phyloP scores from a whole-genome alignment of 768 basidiomycete species.

The Trametes cingulata region DNA sequence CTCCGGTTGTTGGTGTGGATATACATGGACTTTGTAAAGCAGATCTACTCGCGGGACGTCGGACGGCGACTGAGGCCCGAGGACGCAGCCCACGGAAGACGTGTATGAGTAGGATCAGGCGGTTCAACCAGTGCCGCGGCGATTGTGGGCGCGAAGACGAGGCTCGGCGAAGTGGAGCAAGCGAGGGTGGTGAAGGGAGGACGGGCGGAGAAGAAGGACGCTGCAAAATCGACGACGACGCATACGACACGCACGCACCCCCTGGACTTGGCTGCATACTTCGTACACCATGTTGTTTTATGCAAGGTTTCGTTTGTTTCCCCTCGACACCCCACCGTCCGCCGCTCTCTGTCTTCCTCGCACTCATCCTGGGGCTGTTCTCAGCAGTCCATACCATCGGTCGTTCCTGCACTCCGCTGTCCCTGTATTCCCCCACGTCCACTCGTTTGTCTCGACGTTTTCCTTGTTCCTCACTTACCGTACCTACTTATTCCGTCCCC shows the following conservation, averaged over 20 bases:
- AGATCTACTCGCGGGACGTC: conserved; percentile 9
- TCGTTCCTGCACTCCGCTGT: neutral
- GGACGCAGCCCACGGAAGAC: conserved; percentile 9
- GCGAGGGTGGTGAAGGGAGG: neutral
- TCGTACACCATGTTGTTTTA: conserved; percentile 20
- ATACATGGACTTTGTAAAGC: conserved; percentile 22
- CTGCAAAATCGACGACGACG: conserved; percentile 19
- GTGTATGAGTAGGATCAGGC: conserved; percentile 13
- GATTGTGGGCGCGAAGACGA: neutral
- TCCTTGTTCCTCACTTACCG: neutral
- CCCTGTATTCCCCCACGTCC: neutral
- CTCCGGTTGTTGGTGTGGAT: conserved; percentile 18
- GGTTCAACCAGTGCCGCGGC: neutral
- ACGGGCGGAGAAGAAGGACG: conserved; percentile 6
- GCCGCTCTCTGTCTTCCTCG: neutral
- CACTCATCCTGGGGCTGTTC: neutral
- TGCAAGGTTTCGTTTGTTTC: conserved; percentile 5
- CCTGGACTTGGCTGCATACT: conserved; percentile 18
- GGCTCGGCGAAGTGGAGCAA: neutral
- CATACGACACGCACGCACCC: conserved; percentile 16
- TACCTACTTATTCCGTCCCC: neutral
- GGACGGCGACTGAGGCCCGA: conserved; percentile 12
- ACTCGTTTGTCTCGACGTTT: neutral
- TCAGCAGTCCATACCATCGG: neutral
- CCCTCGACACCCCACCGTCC: neutral